These are phyloP conservation scores for Gloeopeniophorella convolvens DNA, from an alignment of 768 basidiomycete species.

Conservation along the genomic window DNA sequence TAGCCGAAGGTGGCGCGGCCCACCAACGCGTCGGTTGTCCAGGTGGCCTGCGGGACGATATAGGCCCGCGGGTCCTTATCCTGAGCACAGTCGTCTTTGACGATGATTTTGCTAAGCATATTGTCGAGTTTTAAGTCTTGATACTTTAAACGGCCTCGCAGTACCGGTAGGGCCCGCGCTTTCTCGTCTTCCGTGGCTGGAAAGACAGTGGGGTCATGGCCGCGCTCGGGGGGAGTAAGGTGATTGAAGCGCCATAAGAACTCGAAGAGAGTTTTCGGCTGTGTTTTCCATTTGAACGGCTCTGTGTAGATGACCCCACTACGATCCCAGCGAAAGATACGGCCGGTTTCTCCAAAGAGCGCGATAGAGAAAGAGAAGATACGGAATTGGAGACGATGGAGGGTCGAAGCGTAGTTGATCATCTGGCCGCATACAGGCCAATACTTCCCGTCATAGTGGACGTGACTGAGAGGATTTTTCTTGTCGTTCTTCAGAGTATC, in stretches of 20 bases:
- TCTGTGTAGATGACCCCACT: background rate
- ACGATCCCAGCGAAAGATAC: slow-evolving; percentile 2
- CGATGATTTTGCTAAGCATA: background rate
- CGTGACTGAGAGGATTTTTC: too few relatives aligned
- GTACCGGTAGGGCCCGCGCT: background rate
- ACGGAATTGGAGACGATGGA: background rate
- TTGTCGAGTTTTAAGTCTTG: too few relatives aligned
- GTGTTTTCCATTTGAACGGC: background rate
- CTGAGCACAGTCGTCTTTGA: too few relatives aligned
- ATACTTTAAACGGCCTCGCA: too few relatives aligned
- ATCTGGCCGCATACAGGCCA: too few relatives aligned
- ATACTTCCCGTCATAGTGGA: too few relatives aligned
- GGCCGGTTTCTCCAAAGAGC: background rate
- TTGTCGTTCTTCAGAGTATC: too few relatives aligned
- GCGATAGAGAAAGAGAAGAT: background rate
- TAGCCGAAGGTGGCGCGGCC: background rate
- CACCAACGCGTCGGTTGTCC: too few relatives aligned
- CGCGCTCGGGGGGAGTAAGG: background rate
- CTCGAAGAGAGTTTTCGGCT: background rate
- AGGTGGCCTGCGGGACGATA: background rate
- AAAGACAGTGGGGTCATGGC: background rate
- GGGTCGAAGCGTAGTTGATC: too few relatives aligned
- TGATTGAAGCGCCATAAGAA: slow-evolving; percentile 6
- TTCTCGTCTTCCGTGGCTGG: background rate
- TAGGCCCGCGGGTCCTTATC: too few relatives aligned